phyloP scores from a whole-genome alignment of 164 flowering plant species.

The Stephania yunnanensis region DNA sequence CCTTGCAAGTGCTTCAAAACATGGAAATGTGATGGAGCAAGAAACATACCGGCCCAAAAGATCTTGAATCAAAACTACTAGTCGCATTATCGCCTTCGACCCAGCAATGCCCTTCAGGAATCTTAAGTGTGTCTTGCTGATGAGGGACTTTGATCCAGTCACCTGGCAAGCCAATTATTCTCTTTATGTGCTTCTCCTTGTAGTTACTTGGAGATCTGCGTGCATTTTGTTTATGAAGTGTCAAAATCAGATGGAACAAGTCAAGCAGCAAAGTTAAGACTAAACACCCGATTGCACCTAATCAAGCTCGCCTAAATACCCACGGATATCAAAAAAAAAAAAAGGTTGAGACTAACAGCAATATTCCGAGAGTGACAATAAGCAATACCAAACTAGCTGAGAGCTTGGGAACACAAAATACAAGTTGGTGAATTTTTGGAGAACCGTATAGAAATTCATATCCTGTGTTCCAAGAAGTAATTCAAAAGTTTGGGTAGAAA shows the following conservation, averaged over 20 bases:
- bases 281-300: too few species aligned
- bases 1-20: neutral
- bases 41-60: conserved; percentile 74
- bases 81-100: conserved; percentile 84
- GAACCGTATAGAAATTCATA: neutral
- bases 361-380: neutral
- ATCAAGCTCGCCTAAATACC: too few species aligned
- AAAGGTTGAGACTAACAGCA: neutral
- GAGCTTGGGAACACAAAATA: neutral
- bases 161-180: conserved; percentile 66
- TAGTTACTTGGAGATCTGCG: conserved; percentile 64
- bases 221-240: conserved; percentile 3
- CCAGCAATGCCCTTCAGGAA: conserved; percentile 96
- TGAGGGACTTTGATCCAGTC: conserved; percentile 45
- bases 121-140: conserved; percentile 43
- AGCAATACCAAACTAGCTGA: neutral
- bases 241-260: conserved; percentile 12
- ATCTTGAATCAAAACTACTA: conserved; percentile 68
- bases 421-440: neutral
- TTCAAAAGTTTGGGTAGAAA: neutral
- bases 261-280: neutral
- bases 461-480: neutral
- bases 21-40: neutral
- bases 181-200: conserved; percentile 62
- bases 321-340: too few species aligned